Percentiles rank a stretch among this genome's conserved stretches.
These are phyloP conservation scores for Neonectria coccinea DNA, from an alignment of 2,329 filamentous ascomycete genomes.

Conservation along the genomic window DNA sequence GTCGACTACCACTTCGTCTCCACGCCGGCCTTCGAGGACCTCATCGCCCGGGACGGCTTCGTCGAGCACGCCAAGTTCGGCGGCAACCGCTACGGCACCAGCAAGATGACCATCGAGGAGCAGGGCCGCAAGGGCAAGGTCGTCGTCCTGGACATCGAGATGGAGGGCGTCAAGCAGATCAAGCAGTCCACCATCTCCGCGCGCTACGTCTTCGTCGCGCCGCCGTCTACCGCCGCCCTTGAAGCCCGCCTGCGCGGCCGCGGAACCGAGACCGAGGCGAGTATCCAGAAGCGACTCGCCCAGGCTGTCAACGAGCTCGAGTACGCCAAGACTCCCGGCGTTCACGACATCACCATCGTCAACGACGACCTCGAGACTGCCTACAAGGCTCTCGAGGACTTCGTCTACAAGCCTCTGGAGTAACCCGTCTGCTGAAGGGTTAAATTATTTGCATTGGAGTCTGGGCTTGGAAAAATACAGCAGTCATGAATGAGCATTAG, in stretches of 20 bases:
- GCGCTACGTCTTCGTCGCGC: constrained; percentile 86
- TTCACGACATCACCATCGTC: constrained; percentile 52
- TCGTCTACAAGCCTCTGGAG: constrained; percentile 52
- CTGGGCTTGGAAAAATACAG: neutral
- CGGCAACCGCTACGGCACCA: constrained; percentile 88
- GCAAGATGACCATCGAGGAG: constrained; percentile 80
- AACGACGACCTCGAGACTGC: constrained; percentile 62
- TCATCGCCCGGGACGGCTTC: constrained; percentile 77
- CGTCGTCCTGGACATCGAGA: constrained; percentile 94
- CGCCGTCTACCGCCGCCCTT: constrained; percentile 79
- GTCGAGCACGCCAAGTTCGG: constrained; percentile 90
- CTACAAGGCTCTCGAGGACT: constrained; percentile 64
- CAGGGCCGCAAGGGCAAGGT: constrained; percentile 77
- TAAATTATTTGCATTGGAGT: neutral
- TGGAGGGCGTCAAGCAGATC: constrained; percentile 97
- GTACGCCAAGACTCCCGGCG: constrained; percentile 73
- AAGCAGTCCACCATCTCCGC: constrained; percentile 80
- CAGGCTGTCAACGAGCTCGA: constrained; percentile 82
- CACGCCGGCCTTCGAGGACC: constrained; percentile 72
- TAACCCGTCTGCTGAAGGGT: neutral
- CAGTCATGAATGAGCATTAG: neutral
- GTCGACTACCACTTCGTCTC: constrained; percentile 84
- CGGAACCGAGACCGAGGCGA: constrained; percentile 81
- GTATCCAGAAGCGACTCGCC: constrained; percentile 73
- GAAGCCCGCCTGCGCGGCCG: constrained; percentile 80